Evolutionary conservation across 495 filamentous ascomycete genomes (phyloP).

Genomic region (Aspergillus conjunctus): DNA sequence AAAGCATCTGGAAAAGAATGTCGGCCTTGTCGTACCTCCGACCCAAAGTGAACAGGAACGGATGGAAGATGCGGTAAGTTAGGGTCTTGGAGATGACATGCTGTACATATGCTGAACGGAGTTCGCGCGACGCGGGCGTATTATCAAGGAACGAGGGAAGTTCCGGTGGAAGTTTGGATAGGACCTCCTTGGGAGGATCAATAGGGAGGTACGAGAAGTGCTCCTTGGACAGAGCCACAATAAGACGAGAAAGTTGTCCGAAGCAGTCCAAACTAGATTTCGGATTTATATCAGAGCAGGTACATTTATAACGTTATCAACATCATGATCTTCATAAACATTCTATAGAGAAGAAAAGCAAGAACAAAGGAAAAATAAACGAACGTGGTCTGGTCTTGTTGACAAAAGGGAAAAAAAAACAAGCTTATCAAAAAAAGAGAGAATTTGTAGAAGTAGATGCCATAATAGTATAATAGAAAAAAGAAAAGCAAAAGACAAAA

Average conservation of each 20-base stretch:
- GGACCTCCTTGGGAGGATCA: slow-evolving; percentile 54
- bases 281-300: slow-evolving; percentile 46
- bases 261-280: slow-evolving; percentile 60
- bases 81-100: slow-evolving; percentile 61
- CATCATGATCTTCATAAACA: slow-evolving; percentile 34
- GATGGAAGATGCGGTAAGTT: slow-evolving; percentile 64
- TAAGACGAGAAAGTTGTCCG: slow-evolving; percentile 57
- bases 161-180: slow-evolving; percentile 55
- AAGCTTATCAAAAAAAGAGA: slow-evolving; percentile 17
- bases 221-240: slow-evolving; percentile 58
- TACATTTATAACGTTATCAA: slow-evolving; percentile 45
- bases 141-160: slow-evolving; percentile 60
- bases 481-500: slow-evolving; percentile 10
- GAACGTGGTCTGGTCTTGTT: slow-evolving; percentile 20
- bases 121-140: slow-evolving; percentile 51
- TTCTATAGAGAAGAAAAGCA: slow-evolving; percentile 36
- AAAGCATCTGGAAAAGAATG: slow-evolving; percentile 62
- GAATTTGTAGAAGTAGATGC: slow-evolving; percentile 9
- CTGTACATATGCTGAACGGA: slow-evolving; percentile 63
- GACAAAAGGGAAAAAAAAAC: slow-evolving; percentile 26
- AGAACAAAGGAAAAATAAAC: slow-evolving; percentile 18
- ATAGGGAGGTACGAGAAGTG: slow-evolving; percentile 61
- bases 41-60: slow-evolving; percentile 65
- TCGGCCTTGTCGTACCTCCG: slow-evolving; percentile 63
- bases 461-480: slow-evolving; percentile 12